Base-by-base conservation (phyloP, 768 basidiomycete species). In the Hygrophorus russula region DNA sequence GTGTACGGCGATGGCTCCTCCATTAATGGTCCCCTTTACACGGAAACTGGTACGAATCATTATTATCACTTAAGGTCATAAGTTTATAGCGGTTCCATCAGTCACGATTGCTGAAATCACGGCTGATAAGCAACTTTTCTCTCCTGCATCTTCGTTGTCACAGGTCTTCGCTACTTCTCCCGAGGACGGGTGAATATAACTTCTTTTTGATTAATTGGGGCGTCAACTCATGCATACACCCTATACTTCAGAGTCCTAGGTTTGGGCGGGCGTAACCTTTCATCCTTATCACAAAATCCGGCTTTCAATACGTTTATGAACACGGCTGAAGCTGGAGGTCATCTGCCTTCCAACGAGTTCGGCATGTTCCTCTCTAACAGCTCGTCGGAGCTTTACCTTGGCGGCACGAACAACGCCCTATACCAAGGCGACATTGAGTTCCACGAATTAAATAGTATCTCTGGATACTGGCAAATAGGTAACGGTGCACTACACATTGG, bases 1-100 rank as follows among this genome's bases (percentile, higher is more conserved):
- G 0, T 37, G 19, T 76, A 72, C 41, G 69, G 64, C 2, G 70
- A 74, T 44, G 66, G 67, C 5, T 68, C 67, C 4, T 49, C 55
- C 6, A 65, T 68, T 12, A 39, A 44, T 14, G 71, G 73, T 5
- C 34, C 1, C 49, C 54, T 28, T 51, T 66, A 19, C 71, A 66
- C 55, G 13, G 71, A 73, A 43, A 56, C 54, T 1, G 65, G 29
- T 34, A 24, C 3, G 30, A 13, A n/a, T 30, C 4, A 17, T 14
- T 18, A 8, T 11, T 46, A 7, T 11, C 41, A 15, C 14, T 13
- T 12, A 9, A 33, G 4, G 13, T 24, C 29, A 18, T 12, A 28
- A 28, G 14, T 9, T 24, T 24, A 24, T 3, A 24, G 13, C 8
- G 7, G 2, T 6, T 13, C 11, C 35, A 11, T 1, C 29, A 42